phyloP scores from a whole-genome alignment of 73 alveolate genomes.

The Blepharisma japonicum region DNA sequence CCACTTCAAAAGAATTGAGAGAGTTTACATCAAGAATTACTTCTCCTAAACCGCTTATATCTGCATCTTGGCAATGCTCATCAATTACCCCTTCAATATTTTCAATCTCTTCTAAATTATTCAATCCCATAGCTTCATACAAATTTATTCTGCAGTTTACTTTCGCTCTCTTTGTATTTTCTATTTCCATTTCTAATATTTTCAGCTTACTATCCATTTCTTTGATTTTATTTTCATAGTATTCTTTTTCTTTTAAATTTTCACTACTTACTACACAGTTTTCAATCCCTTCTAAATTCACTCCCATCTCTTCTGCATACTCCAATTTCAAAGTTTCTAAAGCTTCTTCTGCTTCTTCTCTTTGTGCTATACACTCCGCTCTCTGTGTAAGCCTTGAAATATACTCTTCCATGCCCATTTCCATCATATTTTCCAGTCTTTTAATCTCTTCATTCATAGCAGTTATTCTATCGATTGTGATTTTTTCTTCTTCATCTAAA shows the following conservation, averaged over 20 bases:
- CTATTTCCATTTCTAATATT: not conserved
- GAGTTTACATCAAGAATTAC: conserved; percentile 25
- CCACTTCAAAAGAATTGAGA: not conserved
- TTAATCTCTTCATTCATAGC: not conserved
- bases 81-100: not conserved
- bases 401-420: not conserved
- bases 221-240: not conserved
- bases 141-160: not conserved
- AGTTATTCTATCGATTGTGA: not conserved
- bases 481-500: not conserved
- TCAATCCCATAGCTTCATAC: not conserved
- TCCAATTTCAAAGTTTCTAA: not conserved
- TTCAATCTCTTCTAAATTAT: not conserved
- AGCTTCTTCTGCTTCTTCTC: conserved; percentile 20
- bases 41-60: not conserved
- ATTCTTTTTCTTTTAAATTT: conserved; percentile 15
- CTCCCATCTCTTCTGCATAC: not conserved
- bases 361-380: conserved; percentile 15
- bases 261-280: not conserved
- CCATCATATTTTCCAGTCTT: not conserved
- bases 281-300: not conserved
- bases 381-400: not conserved
- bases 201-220: not conserved
- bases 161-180: not conserved
- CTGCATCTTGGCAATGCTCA: not conserved